Evolutionary conservation across 2,329 filamentous ascomycete species (phyloP).

Genomic region (Microcera coccophila): DNA sequence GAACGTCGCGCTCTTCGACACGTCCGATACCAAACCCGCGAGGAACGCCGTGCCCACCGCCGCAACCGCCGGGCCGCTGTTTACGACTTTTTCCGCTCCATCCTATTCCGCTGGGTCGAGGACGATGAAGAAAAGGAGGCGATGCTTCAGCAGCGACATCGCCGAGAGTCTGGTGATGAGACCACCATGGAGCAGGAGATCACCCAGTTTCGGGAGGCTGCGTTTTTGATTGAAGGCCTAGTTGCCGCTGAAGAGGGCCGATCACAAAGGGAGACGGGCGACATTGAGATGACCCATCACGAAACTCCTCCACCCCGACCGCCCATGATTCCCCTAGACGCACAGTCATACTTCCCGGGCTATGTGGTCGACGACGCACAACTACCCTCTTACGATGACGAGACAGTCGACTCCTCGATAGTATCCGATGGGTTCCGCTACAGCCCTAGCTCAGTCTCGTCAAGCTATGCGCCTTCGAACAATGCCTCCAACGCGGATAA

Average conservation of each 20-base stretch:
- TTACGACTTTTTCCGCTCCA: constrained; percentile 26
- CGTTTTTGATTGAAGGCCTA: constrained; percentile 43
- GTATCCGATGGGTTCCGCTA: constrained; percentile 44
- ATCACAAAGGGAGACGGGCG: constrained; percentile 7
- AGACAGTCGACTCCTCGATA: constrained; percentile 31
- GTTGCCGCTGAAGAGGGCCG: constrained; percentile 42
- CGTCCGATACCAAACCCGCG: constrained; percentile 21
- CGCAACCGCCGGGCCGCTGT: constrained; percentile 23
- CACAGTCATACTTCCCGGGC: constrained; percentile 20
- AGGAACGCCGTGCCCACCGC: constrained; percentile 26
- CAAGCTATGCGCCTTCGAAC: constrained; percentile 21
- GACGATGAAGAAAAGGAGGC: constrained; percentile 22
- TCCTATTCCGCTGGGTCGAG: constrained; percentile 29
- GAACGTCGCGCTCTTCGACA: constrained; percentile 23
- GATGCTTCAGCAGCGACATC: constrained; percentile 13
- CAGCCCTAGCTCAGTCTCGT: constrained; percentile 33
- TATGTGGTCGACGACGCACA: constrained; percentile 29
- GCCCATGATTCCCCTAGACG: constrained; percentile 17
- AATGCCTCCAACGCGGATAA: constrained; percentile 18
- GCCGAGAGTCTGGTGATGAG: constrained; percentile 11
- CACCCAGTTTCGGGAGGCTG: constrained; percentile 44
- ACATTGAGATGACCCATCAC: constrained; percentile 7
- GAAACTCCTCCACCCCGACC: constrained; percentile 20
- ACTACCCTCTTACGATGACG: constrained; percentile 42
- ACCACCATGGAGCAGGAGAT: constrained; percentile 48